Base-by-base conservation (phyloP, 805 yeast species). In the Spathaspora hagerdaliae region DNA sequence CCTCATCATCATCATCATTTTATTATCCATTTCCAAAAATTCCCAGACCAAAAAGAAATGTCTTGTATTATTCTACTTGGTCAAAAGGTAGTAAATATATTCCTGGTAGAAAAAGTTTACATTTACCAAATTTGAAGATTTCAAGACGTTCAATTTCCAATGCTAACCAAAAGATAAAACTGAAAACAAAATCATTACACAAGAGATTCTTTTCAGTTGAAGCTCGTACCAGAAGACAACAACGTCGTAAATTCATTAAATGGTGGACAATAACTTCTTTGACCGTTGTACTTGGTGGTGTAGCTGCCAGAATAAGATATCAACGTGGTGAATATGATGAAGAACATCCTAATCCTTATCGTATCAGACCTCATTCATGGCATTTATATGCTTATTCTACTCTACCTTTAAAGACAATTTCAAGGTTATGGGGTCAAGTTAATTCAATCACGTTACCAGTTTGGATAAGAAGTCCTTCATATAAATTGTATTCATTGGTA, bases 361-460 rank as follows among this genome's bases (percentile, higher is more conserved):
- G 64, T 39, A 73, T 78, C 45, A 76, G 76, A 53, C 91, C 90
- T 7, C 83, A 81, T 52, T 85, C 95, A 7, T 91, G 97, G 97
- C 83, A 85, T 36, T 78, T 92, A 46, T 91, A 88, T 58, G 85
- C 94, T 29, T 94, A 94, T 65, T 81, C 90, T 3, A 83, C 97
- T 1, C 72, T 94, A 39, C 99, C 99, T 1, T 75, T 94, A 60
- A 89, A 91, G 60, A 87, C 96, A 1, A 73, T 90, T 31, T 90
- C 97, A 0, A 78, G 99, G 50, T 67, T 92, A 38, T 94, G 99
- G 99, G 99, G 99, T 31, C 82, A 80, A 56, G 77, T 94, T 47
- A 94, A 94, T 61, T 82, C 83, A 45, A 75, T 91, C 38, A 83
- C 81, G 39, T 72, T 94, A 51, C 99, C 99, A 0, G 75, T 82